phyloP scores from a whole-genome alignment of 306 rosid genomes.

The Canavalia ensiformis region DNA sequence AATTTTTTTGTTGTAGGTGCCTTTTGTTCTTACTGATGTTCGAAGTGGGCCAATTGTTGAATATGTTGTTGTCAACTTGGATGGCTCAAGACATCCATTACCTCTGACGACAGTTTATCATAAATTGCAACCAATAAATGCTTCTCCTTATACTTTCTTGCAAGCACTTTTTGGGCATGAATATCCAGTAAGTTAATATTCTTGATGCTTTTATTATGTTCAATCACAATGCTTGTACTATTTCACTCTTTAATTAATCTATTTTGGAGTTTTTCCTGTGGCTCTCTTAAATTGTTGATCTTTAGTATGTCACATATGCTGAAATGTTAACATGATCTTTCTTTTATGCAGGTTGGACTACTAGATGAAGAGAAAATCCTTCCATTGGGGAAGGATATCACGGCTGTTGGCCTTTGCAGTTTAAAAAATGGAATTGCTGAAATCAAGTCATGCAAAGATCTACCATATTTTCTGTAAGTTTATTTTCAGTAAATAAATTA shows the following conservation, averaged over 20 bases:
- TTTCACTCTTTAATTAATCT: constrained; percentile 12
- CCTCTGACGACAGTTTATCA: constrained; percentile 89
- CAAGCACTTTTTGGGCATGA: constrained; percentile 82
- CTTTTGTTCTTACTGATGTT: constrained; percentile 81
- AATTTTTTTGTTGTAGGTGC: constrained; percentile 63
- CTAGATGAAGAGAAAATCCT: constrained; percentile 95
- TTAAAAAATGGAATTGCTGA: constrained; percentile 69
- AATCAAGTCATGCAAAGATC: constrained; percentile 82
- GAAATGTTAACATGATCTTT: constrained; percentile 45
- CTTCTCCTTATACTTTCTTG: constrained; percentile 79
- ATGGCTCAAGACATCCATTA: constrained; percentile 77
- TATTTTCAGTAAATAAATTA: constrained; percentile 38
- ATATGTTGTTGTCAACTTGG: constrained; percentile 70
- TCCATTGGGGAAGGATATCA: constrained; percentile 81
- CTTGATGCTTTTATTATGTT: constrained; percentile 17
- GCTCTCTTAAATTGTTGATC: constrained; percentile 20
- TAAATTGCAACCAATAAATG: constrained; percentile 71
- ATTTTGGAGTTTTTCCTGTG: constrained; percentile 35
- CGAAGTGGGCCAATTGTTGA: constrained; percentile 53
- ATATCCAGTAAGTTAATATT: constrained; percentile 77
- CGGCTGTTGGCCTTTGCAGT: constrained; percentile 83
- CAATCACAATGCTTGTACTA: constrained; percentile 7
- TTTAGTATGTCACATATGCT: constrained; percentile 24
- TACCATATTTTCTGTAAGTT: constrained; percentile 90
- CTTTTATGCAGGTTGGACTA: constrained; percentile 75